phyloP scores from a whole-genome alignment of 2,329 filamentous ascomycete genomes.

The Davidsoniella neocaledoniae region DNA sequence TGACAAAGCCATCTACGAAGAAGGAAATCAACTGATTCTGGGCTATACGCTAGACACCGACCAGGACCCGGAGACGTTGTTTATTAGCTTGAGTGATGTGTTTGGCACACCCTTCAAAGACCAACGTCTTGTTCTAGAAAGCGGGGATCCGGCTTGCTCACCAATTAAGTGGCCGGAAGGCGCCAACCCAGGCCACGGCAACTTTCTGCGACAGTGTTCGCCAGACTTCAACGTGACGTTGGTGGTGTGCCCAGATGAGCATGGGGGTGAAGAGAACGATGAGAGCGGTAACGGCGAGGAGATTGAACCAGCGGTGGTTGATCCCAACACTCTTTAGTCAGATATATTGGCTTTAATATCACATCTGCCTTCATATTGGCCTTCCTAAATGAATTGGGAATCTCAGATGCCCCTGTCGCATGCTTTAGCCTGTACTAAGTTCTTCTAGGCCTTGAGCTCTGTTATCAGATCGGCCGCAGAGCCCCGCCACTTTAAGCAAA shows the following conservation, averaged over 20 bases:
- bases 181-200: conserved; percentile 21
- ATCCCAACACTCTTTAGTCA: not conserved
- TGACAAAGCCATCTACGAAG: conserved; percentile 22
- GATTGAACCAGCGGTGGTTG: too few species aligned
- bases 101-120: conserved; percentile 25
- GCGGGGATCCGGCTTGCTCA: conserved; percentile 19
- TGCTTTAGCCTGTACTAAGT: too few species aligned
- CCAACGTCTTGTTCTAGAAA: conserved; percentile 19
- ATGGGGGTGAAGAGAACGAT: not conserved
- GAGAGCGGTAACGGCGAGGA: not conserved
- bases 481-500: not conserved
- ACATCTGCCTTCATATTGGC: too few species aligned
- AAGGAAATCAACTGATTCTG: conserved; percentile 23
- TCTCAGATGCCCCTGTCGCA: too few species aligned
- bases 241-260: not conserved
- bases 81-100: conserved; percentile 25
- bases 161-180: conserved; percentile 22
- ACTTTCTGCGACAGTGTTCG: conserved; percentile 16
- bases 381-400: too few species aligned
- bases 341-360: not conserved
- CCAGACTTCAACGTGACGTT: conserved; percentile 5
- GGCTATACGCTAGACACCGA: conserved; percentile 23
- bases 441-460: not conserved
- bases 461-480: conserved; percentile 4
- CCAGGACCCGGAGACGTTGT: conserved; percentile 16